These are phyloP conservation scores for Fusarium tjaetaba DNA, from an alignment of 2,329 filamentous ascomycete species.

Conservation along the genomic window DNA sequence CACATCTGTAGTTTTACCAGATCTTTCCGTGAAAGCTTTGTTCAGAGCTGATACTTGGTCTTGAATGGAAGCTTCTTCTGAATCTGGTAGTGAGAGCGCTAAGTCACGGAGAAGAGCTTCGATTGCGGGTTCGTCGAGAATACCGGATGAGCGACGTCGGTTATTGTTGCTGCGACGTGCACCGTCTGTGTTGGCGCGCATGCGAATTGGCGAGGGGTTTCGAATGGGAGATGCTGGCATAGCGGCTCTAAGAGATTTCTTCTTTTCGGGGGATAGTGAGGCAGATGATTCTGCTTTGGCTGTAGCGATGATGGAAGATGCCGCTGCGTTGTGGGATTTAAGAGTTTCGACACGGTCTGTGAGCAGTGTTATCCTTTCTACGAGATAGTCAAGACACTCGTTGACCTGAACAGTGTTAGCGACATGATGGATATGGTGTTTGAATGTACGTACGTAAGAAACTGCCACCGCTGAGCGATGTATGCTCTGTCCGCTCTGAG, in stretches of 20 bases:
- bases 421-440: fast-evolving
- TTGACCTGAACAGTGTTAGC: conserved; percentile 55
- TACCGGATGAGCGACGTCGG: conserved; percentile 51
- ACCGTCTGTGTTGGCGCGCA: conserved; percentile 44
- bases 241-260: conserved; percentile 35
- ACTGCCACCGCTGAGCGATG: conserved; percentile 58
- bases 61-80: conserved; percentile 41
- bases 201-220: conserved; percentile 49
- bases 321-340: conserved; percentile 57
- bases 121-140: conserved; percentile 52
- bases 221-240: conserved; percentile 50
- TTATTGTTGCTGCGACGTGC: conserved; percentile 15
- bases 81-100: conserved; percentile 53
- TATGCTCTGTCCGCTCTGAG: conserved; percentile 56
- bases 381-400: conserved; percentile 62
- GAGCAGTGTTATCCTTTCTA: conserved; percentile 57
- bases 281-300: conserved; percentile 57
- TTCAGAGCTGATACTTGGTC: conserved; percentile 47
- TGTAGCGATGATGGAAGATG: conserved; percentile 52
- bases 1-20: conserved; percentile 56
- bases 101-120: conserved; percentile 61
- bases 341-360: conserved; percentile 55
- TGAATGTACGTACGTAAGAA: conserved; percentile 57
- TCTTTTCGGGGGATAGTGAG: conserved; percentile 33
- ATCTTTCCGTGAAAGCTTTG: conserved; percentile 53